phyloP scores from a whole-genome alignment of 192 early-diverging fungal species.

The Phycomyces nitens region DNA sequence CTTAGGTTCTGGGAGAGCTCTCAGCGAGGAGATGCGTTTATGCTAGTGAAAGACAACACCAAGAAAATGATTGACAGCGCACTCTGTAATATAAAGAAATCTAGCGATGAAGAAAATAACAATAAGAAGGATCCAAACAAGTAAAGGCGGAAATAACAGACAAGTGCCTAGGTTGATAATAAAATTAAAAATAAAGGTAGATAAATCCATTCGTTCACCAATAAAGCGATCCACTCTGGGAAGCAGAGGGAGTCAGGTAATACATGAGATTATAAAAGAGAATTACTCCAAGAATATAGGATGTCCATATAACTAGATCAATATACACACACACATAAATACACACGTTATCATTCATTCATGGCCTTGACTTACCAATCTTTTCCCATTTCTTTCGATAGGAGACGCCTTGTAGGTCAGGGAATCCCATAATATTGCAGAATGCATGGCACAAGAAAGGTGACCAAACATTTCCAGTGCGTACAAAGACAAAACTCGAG shows the following conservation, averaged over 20 bases:
- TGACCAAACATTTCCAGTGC: slow-evolving; percentile 51
- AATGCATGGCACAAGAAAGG: slow-evolving; percentile 62
- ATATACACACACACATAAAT: too few relatives aligned
- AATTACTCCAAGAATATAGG: too few relatives aligned
- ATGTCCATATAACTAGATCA: too few relatives aligned
- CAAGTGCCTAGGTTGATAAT: too few relatives aligned
- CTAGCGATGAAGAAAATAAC: neutral
- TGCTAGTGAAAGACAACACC: slow-evolving; percentile 31
- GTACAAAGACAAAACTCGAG: slow-evolving; percentile 60
- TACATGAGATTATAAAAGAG: too few relatives aligned
- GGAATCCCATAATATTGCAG: slow-evolving; percentile 78
- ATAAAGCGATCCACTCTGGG: too few relatives aligned
- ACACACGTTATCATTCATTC: neutral
- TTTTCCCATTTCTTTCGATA: neutral
- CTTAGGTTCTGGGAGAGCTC: slow-evolving; percentile 34
- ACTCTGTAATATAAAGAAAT: neutral
- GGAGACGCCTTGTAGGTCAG: slow-evolving; percentile 39
- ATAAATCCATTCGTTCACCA: too few relatives aligned
- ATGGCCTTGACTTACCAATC: neutral
- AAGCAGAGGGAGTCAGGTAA: too few relatives aligned
- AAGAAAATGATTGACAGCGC: slow-evolving; percentile 30
- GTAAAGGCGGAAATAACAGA: too few relatives aligned
- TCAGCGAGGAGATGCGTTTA: slow-evolving; percentile 37
- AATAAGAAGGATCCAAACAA: neutral
- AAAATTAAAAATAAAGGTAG: too few relatives aligned